These are phyloP conservation scores for Casuarina equisetifolia DNA, from an alignment of 306 rosid genomes.

Conservation along the genomic window DNA sequence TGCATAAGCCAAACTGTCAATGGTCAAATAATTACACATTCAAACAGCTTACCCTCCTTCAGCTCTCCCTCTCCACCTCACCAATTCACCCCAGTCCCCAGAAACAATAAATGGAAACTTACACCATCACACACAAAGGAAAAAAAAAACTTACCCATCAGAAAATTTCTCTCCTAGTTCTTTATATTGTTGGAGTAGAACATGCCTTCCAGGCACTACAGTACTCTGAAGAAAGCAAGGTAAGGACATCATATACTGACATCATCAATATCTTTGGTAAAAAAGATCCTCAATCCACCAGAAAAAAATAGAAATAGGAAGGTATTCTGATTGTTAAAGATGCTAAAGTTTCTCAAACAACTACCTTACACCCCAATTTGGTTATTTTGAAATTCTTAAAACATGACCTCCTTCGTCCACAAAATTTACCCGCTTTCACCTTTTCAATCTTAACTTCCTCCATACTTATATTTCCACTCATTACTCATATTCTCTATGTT, in stretches of 20 bases:
- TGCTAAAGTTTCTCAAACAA: neutral
- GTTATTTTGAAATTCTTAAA: neutral
- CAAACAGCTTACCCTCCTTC: neutral
- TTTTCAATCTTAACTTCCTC: neutral
- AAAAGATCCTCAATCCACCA: neutral
- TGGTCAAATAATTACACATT: neutral
- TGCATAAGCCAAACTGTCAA: neutral
- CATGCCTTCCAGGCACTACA: conserved; percentile 81
- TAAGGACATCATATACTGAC: conserved; percentile 17
- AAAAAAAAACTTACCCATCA: conserved; percentile 67
- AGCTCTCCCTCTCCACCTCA: neutral
- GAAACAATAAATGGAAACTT: too few species aligned
- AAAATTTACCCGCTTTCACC: too few species aligned
- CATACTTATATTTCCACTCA: neutral
- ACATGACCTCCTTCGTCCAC: neutral
- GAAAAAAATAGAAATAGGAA: neutral
- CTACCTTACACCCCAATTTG: neutral
- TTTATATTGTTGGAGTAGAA: conserved; percentile 61
- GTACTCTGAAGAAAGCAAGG: conserved; percentile 61
- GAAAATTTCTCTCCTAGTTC: conserved; percentile 74
- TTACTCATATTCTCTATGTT: neutral
- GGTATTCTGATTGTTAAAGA: neutral
- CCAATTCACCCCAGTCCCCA: too few species aligned
- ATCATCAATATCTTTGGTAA: neutral
- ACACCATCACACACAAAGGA: neutral